Base-by-base conservation (phyloP, 306 rosid genomes). In the Quercus dentata region DNA sequence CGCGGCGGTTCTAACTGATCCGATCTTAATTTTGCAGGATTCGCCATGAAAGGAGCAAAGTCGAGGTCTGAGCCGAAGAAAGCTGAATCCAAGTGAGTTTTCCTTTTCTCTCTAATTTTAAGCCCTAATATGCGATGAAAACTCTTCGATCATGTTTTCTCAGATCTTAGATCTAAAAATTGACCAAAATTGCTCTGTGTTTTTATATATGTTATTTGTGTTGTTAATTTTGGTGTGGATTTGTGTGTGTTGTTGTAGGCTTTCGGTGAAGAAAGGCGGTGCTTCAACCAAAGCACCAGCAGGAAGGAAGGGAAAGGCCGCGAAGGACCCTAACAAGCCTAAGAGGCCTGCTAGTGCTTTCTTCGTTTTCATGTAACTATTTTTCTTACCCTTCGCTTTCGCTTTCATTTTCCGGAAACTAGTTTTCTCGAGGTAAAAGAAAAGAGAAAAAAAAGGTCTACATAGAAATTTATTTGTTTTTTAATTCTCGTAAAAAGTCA, bases 301-400 rank as follows among this genome's bases (percentile, higher is more conserved):
- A 0, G 56, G 77, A 6, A 87, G 85, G 88, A 87, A 87, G 88
- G 90, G 88, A 6, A 92, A 94, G 78, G 90, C 93, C 0, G 91
- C 87, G 0, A 90, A 94, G 69, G 98, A 94, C 74, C 98, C 98
- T 20, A 92, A 94, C 92, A 94, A 91, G 86, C 98, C 97, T 6
- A 94, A 94, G 89, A 87, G 97, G 71, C 98, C 97, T 0, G 82
- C 97, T n/a, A 91, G 98, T 80, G 97, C 98, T 64, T 90, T 94
- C 95, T 91, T 91, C 77, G 91, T 94, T 73, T 94, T 94, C 87
- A 94, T 94, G 95, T 91, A 85, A 83, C 51, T 83, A 27, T 51
- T 31, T 14, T 9, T 76, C 30, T 54, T 2, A 63, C 56, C 17
- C 15, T 70, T 9, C 35, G 30, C 63, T 83, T 55, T 70, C 19